Conservation (phyloP, 1,284 basidiomycete species). For the Cystobasidium slooffiae region DNA sequence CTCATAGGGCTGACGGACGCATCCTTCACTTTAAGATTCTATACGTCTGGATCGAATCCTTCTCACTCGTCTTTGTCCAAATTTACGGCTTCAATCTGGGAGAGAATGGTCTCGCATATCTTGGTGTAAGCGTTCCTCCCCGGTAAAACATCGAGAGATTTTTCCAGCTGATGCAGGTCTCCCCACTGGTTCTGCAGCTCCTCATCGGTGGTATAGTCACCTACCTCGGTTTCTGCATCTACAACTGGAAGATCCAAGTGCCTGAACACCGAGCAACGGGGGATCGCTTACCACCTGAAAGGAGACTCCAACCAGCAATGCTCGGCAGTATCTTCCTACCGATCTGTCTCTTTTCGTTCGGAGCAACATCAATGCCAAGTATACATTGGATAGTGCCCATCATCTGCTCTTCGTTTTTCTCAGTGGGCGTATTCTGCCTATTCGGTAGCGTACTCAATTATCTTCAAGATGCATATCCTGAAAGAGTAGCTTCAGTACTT, state of each 20-base stretch:
- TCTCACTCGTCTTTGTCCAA: constrained; percentile 40
- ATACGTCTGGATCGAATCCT: constrained; percentile 44
- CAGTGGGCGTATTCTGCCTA: constrained; percentile 44
- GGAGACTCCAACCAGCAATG: constrained; percentile 38
- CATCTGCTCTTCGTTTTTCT: constrained; percentile 30
- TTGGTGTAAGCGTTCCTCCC: constrained; percentile 21
- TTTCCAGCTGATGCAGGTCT: background rate
- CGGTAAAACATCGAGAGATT: no score
- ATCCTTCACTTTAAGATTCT: constrained; percentile 7
- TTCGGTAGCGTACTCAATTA: constrained; percentile 45
- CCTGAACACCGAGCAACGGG: constrained; percentile 27
- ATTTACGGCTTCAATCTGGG: constrained; percentile 47
- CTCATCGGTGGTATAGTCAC: constrained; percentile 36
- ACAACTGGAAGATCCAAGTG: constrained; percentile 35
- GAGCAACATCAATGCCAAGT: constrained; percentile 53
- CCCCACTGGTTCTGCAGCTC: background rate
- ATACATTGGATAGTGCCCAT: constrained; percentile 51
- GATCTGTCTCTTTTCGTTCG: constrained; percentile 66
- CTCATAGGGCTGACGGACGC: background rate
- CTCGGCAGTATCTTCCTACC: constrained; percentile 61
- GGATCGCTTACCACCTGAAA: constrained; percentile 20
- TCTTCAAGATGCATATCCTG: constrained; percentile 32
- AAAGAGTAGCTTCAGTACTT: constrained; percentile 44
- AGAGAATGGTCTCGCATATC: constrained; percentile 40
- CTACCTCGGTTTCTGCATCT: constrained; percentile 41